phyloP scores from a whole-genome alignment of 2,329 filamentous ascomycete genomes.

The Stachybotrys chartarum region DNA sequence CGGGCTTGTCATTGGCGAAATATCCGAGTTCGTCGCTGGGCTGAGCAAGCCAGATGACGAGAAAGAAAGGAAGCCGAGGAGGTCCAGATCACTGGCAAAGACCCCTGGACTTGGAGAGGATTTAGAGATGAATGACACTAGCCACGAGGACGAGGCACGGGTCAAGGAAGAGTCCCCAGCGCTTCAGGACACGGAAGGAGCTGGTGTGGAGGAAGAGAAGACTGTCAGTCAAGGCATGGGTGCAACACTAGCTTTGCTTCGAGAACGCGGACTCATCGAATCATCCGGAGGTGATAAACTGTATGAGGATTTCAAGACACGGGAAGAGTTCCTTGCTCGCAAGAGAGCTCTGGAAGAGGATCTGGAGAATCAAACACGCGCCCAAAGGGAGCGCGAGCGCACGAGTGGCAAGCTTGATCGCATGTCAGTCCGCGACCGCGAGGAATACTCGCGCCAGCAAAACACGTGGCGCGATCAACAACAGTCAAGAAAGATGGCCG shows the following conservation, averaged over 20 bases:
- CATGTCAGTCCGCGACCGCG: constrained; percentile 86
- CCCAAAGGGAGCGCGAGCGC: constrained; percentile 85
- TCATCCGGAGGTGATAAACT: constrained; percentile 53
- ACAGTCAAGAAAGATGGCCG: constrained; percentile 72
- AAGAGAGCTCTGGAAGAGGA: constrained; percentile 66
- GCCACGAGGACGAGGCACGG: constrained; percentile 26
- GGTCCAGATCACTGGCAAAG: constrained; percentile 24
- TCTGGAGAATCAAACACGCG: constrained; percentile 69
- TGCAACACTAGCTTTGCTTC: constrained; percentile 73
- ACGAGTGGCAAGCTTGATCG: constrained; percentile 72
- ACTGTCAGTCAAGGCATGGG: constrained; percentile 73
- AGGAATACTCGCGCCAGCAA: constrained; percentile 81
- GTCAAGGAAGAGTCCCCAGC: constrained; percentile 19
- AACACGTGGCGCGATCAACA: constrained; percentile 84
- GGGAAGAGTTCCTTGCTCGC: constrained; percentile 72
- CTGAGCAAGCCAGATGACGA: constrained; percentile 60
- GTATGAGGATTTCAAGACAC: constrained; percentile 62
- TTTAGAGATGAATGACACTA: constrained; percentile 36
- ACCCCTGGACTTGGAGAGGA: constrained; percentile 30
- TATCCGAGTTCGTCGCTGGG: constrained; percentile 87
- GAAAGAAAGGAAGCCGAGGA: constrained; percentile 46
- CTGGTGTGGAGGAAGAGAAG: constrained; percentile 79
- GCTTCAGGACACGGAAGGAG: constrained; percentile 39
- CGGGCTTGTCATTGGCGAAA: constrained; percentile 90
- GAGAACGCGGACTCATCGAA: constrained; percentile 75